Evolutionary conservation across 305 asterid species (phyloP).

Genomic region (Solanum hybrid): DNA sequence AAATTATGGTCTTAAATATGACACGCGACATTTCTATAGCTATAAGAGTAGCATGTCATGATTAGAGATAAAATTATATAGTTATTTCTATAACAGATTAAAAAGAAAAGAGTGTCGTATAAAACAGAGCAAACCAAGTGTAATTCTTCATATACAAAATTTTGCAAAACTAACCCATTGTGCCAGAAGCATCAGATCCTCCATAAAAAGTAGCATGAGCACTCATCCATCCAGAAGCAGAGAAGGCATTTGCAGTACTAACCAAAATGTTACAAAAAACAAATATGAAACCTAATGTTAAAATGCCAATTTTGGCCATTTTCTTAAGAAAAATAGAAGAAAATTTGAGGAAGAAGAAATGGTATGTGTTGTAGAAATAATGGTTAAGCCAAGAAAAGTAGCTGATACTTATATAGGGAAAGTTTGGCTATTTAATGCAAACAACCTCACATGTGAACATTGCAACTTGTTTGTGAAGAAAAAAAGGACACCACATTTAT

Average conservation of each 20-base stretch:
- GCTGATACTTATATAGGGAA: conserved; percentile 34
- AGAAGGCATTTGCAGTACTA: conserved; percentile 31
- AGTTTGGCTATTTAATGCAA: conserved; percentile 9
- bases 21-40: background rate
- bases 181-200: conserved; percentile 85
- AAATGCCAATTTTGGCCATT: conserved; percentile 24
- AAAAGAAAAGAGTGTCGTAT: background rate
- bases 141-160: background rate
- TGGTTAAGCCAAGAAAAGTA: conserved; percentile 10
- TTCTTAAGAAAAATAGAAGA: background rate
- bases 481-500: background rate
- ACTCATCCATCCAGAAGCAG: conserved; percentile 49
- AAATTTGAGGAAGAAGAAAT: background rate
- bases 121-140: background rate
- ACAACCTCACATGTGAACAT: conserved; percentile 45
- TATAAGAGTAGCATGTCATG: background rate
- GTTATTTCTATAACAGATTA: fast-evolving
- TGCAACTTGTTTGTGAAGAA: conserved; percentile 16
- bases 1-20: background rate
- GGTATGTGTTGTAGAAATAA: conserved; percentile 5
- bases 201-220: conserved; percentile 93
- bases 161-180: conserved; percentile 53
- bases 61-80: background rate
- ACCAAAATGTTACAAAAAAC: conserved; percentile 20
- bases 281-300: conserved; percentile 15